These are phyloP conservation scores for Annulohypoxylon truncatum DNA, from an alignment of 2,329 filamentous ascomycete genomes.

Conservation along the genomic window DNA sequence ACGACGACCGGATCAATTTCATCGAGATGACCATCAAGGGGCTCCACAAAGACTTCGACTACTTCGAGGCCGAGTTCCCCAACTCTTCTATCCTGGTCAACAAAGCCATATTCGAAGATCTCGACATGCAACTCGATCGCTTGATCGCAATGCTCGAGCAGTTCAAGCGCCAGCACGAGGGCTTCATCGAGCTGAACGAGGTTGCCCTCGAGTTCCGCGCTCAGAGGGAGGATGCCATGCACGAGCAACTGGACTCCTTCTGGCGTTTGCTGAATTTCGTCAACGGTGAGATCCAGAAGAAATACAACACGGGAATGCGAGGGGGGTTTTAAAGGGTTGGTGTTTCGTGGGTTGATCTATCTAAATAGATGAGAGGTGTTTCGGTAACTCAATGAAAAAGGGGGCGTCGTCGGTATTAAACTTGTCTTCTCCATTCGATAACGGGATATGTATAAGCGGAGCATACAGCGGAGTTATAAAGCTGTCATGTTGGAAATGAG, in stretches of 20 bases:
- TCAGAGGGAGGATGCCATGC: background rate
- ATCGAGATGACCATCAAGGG: background rate
- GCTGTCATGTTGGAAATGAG: background rate
- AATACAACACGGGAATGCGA: no score
- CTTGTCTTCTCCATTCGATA: background rate
- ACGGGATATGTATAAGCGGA: background rate
- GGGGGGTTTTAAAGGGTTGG: background rate
- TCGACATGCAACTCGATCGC: background rate
- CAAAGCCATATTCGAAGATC: no score
- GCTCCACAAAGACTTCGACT: background rate
- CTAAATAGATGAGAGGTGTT: background rate
- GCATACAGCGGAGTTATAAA: background rate
- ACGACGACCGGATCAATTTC: background rate
- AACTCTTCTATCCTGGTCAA: background rate
- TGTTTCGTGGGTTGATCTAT: no score
- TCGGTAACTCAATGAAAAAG: background rate
- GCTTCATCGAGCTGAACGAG: constrained; percentile 19
- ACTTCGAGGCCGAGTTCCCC: background rate
- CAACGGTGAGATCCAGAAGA: background rate
- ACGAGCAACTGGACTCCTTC: background rate
- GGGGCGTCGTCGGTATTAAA: background rate
- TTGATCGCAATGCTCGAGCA: background rate
- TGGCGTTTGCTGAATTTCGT: background rate
- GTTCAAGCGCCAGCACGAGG: constrained; percentile 22
- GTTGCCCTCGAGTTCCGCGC: background rate